Conservation (phyloP, 768 basidiomycete genomes). For the Hygrocybe coccinea region DNA sequence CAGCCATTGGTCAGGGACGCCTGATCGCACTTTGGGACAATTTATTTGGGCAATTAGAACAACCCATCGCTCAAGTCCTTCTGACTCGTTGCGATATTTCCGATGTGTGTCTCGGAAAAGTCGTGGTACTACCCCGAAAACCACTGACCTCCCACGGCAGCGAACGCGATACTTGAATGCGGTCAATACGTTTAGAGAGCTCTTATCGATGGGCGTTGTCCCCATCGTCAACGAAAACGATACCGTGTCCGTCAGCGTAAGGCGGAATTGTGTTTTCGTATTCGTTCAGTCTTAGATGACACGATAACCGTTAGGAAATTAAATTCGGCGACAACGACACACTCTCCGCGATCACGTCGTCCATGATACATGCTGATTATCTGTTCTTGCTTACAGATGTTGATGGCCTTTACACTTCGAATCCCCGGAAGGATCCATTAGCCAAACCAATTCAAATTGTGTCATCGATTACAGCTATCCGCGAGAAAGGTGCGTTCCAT, state of each 20-base stretch:
- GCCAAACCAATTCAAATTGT: slow-evolving; percentile 82
- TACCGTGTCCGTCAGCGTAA: slow-evolving; percentile 92
- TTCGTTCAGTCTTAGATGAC: not conserved
- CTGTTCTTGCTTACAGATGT: slow-evolving; percentile 96
- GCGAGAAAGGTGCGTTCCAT: slow-evolving; percentile 59
- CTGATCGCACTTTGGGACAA: slow-evolving; percentile 97
- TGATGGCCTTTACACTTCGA: slow-evolving; percentile 90
- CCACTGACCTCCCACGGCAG: slow-evolving; percentile 40
- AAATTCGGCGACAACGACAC: slow-evolving; percentile 99
- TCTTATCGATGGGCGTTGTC: slow-evolving; percentile 89
- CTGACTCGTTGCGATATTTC: slow-evolving; percentile 95
- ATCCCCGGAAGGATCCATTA: slow-evolving; percentile 83
- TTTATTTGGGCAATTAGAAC: slow-evolving; percentile 87
- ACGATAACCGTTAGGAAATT: slow-evolving; percentile 68
- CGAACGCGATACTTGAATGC: slow-evolving; percentile 94
- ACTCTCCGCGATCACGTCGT: slow-evolving; percentile 91
- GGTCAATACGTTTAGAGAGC: slow-evolving; percentile 88
- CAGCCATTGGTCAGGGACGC: slow-evolving; percentile 94
- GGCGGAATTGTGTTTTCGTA: slow-evolving; percentile 28
- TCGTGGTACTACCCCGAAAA: slow-evolving; percentile 10
- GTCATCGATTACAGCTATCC: slow-evolving; percentile 74
- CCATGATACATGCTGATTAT: slow-evolving; percentile 97
- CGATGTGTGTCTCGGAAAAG: slow-evolving; percentile 55
- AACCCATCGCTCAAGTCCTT: slow-evolving; percentile 93
- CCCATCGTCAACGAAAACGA: slow-evolving; percentile 99